Conservation (phyloP, 1,139 yeast species). For the Lizanozyma gosingica region DNA sequence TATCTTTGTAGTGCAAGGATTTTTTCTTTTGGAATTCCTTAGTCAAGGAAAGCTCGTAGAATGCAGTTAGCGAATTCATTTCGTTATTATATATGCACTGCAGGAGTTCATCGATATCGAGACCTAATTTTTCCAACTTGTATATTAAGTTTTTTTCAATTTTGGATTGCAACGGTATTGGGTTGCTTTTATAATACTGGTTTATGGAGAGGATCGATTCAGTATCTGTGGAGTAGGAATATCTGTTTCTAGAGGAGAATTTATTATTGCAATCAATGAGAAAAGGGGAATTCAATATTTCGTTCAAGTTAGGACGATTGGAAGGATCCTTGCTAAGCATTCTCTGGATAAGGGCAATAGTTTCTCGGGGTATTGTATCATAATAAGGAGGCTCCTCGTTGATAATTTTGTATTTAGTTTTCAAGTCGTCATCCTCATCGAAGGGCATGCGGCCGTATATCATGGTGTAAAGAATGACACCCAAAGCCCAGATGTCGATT, state of each 20-base stretch:
- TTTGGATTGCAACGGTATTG: conserved; percentile 44
- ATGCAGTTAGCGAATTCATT: conserved; percentile 76
- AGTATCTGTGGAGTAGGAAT: conserved; percentile 28
- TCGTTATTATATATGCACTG: conserved; percentile 51
- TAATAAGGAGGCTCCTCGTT: conserved; percentile 53
- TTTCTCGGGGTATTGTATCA: conserved; percentile 38
- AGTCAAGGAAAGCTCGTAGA: conserved; percentile 70
- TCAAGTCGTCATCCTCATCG: conserved; percentile 65
- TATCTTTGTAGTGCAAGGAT: conserved; percentile 22
- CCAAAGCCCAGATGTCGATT: conserved; percentile 87
- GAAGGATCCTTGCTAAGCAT: conserved; percentile 62
- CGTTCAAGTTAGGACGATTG: conserved; percentile 49
- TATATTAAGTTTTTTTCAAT: conserved; percentile 61
- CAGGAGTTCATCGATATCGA: conserved; percentile 58
- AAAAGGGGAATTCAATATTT: conserved; percentile 55
- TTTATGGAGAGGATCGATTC: conserved; percentile 29
- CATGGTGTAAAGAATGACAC: conserved; percentile 86
- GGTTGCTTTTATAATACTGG: conserved; percentile 35
- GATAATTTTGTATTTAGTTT: conserved; percentile 53
- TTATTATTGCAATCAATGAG: conserved; percentile 35
- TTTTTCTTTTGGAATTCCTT: conserved; percentile 41
- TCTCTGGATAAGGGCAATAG: conserved; percentile 39
- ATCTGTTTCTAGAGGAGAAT: conserved; percentile 4
- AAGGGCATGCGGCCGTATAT: conserved; percentile 87
- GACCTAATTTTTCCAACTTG: conserved; percentile 52